Base-by-base conservation (phyloP, 441 rosid species). In the Syzygium syzygioides region DNA sequence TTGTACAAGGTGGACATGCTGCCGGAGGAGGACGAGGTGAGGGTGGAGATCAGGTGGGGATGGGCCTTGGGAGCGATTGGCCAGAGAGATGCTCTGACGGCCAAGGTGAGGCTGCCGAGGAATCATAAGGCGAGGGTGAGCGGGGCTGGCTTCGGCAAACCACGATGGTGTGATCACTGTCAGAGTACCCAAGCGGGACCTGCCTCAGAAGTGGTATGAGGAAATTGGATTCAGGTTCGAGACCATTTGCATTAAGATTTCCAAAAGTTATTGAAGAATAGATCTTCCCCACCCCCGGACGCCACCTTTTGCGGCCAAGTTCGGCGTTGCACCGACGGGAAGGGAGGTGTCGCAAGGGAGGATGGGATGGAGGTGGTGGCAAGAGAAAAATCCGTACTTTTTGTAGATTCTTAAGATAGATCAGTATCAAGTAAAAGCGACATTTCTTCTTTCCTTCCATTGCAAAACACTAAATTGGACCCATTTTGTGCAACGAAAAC, bases 241-340 rank as follows among this genome's bases (percentile, higher is more conserved):
- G 6, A 32, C 9, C 11, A 18, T n/a, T 62, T 14, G 19, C 18
- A 4, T 62, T 32, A 14, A 14, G 71, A 64, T 64, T 64, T 64
- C 23, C 76, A 8, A 66, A 32, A 66, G 18, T 66, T 2, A 66
- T 32, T 66, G 79, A 18, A 30, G 34, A 32, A 32, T 18, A 30
- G 7, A 66, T 18, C 79, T 18, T 66, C 13, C 25, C 0, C 2
- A 1, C 0, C 4, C 34, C 34, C 34, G 34, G 1, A 37, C 9
- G 23, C 79, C 79, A 9, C 45, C 79, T 66, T 18, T 32, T 0
- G 45, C 37, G 1, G 14, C 12, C 11, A 13, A 66, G 79, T 32
- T 66, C 18, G 25, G 14, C 2, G 4, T 32, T 66, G 25, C 79
- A 9, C 4, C 7, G 7, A 19, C 0, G 23, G 14, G 26, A 32